Percentiles rank a stretch among this genome's conserved stretches.
Evolutionary conservation across 371 early-diverging fungal species (phyloP).

Genomic region (Capillidium rhysosporum): DNA sequence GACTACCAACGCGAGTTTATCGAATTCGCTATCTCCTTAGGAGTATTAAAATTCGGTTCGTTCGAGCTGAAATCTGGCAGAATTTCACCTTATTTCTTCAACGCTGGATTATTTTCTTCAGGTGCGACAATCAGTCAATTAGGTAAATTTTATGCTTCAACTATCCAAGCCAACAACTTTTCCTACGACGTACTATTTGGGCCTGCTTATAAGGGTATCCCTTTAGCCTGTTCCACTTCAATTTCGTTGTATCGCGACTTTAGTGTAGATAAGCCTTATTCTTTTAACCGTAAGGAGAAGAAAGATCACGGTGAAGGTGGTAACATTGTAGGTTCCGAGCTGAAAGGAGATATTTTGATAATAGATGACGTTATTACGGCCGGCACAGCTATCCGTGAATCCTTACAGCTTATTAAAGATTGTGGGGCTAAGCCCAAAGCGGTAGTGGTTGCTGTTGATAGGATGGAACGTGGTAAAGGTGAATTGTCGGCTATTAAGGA

Average conservation of each 20-base stretch:
- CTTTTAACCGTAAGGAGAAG: conserved; percentile 93
- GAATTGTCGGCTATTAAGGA: conserved; percentile 77
- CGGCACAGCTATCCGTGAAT: conserved; percentile 91
- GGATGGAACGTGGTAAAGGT: conserved; percentile 61
- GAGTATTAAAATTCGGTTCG: conserved; percentile 74
- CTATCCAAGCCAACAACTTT: conserved; percentile 43
- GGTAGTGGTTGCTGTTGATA: conserved; percentile 81
- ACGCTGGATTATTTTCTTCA: conserved; percentile 86
- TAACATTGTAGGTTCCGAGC: conserved; percentile 67
- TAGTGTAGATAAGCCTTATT: conserved; percentile 47
- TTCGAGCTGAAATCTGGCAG: conserved; percentile 89
- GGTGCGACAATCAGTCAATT: conserved; percentile 64
- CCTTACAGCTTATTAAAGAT: conserved; percentile 48
- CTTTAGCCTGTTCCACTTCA: conserved; percentile 68
- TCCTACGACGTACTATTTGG: conserved; percentile 83
- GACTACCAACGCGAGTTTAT: conserved; percentile 86
- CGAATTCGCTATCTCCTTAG: conserved; percentile 61
- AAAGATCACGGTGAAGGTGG: conserved; percentile 98
- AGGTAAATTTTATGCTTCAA: conserved; percentile 76
- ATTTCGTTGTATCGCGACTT: conserved; percentile 36
- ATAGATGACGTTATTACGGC: conserved; percentile 97
- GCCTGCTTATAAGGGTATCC: conserved; percentile 97
- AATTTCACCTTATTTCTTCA: conserved; percentile 89
- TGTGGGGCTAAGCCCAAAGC: conserved; percentile 45
- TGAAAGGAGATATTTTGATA: conserved; percentile 58